phyloP scores from a whole-genome alignment of 495 filamentous ascomycete species.

The Entonaema liquescens region DNA sequence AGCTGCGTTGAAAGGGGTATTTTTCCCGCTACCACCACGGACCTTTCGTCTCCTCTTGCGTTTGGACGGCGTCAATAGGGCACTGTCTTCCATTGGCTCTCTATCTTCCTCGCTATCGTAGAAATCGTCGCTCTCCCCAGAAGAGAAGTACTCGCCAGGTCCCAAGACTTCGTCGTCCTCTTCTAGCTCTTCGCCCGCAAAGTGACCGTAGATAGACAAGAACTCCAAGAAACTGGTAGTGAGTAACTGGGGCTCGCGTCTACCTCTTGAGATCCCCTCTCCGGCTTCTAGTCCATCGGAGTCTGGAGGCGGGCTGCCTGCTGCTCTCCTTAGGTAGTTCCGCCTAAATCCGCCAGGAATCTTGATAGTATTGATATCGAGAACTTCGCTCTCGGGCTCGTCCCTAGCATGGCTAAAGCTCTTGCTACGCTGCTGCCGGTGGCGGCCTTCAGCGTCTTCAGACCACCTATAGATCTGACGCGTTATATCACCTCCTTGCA shows the following conservation, averaged over 20 bases:
- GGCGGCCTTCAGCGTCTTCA: slow-evolving; percentile 75
- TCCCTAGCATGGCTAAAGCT: slow-evolving; percentile 84
- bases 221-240: slow-evolving; percentile 96
- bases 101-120: slow-evolving; percentile 68
- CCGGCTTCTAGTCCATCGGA: slow-evolving; percentile 56
- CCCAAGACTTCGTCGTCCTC: slow-evolving; percentile 90
- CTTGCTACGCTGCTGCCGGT: slow-evolving; percentile 73
- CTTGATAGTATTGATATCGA: slow-evolving; percentile 87
- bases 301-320: slow-evolving; percentile 61
- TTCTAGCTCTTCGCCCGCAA: slow-evolving; percentile 94
- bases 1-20: slow-evolving; percentile 74
- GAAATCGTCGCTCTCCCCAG: slow-evolving; percentile 65
- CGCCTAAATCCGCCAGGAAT: slow-evolving; percentile 92
- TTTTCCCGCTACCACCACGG: slow-evolving; percentile 74
- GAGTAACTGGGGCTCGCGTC: slow-evolving; percentile 69
- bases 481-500: slow-evolving; percentile 95
- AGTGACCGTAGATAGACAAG: slow-evolving; percentile 92
- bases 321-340: slow-evolving; percentile 80
- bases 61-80: slow-evolving; percentile 76
- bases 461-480: slow-evolving; percentile 94
- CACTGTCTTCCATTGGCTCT: slow-evolving; percentile 81
- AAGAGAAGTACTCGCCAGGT: slow-evolving; percentile 85
- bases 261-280: slow-evolving; percentile 47
- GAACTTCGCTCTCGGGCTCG: slow-evolving; percentile 75
- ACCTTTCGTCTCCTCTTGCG: slow-evolving; percentile 76